Conservation (phyloP, 2,329 filamentous ascomycete species). For the Colletotrichum sp. region DNA sequence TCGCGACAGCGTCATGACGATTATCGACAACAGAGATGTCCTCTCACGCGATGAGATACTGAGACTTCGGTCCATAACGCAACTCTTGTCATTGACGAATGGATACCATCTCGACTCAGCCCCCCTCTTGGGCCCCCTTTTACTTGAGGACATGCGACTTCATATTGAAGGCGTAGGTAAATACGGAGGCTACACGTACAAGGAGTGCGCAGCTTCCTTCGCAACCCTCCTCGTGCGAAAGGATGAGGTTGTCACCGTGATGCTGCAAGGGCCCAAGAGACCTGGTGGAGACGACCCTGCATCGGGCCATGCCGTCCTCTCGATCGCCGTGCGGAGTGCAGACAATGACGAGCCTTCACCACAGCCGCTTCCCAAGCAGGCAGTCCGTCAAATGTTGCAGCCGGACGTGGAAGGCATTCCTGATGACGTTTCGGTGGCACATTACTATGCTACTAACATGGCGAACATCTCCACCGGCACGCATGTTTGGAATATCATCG, state of each 20-base stretch:
- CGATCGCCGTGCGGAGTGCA: background rate
- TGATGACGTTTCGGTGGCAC: background rate
- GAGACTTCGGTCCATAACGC: background rate
- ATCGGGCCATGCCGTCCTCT: background rate
- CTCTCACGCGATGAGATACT: background rate
- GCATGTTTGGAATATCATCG: background rate
- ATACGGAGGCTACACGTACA: background rate
- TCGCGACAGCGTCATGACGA: background rate
- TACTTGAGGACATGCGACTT: background rate
- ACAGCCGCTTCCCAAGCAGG: background rate
- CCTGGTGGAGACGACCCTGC: background rate
- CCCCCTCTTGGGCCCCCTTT: background rate
- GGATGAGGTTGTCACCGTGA: background rate
- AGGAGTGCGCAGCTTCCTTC: background rate
- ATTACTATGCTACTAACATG: background rate
- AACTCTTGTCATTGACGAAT: background rate
- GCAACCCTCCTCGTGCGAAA: background rate
- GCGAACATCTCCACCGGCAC: background rate
- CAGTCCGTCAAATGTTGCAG: background rate
- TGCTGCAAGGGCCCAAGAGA: background rate
- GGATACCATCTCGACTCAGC: background rate
- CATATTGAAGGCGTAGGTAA: background rate
- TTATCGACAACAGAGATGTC: background rate
- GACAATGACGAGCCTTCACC: background rate
- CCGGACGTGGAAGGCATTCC: background rate